A percentile compares a stretch with the other conserved stretches of the same genome.
Conservation (phyloP, 768 basidiomycete genomes). For the Ramaria sp. region DNA sequence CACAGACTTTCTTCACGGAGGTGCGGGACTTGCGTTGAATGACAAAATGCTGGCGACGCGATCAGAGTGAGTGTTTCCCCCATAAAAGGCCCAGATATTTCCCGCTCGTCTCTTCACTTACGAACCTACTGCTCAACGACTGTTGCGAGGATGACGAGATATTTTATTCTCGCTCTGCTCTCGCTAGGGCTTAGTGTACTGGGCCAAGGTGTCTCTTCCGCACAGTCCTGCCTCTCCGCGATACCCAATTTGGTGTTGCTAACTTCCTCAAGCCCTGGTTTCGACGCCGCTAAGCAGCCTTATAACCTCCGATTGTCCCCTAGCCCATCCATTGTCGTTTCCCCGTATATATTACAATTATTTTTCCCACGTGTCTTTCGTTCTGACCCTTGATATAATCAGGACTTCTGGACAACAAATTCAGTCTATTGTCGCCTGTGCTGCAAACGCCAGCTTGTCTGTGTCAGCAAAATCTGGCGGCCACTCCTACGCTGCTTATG, state of each 20-base stretch:
- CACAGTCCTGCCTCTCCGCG: background rate
- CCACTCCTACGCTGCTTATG: slow-evolving; percentile 41
- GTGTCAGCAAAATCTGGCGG: slow-evolving; percentile 11
- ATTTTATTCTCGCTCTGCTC: background rate
- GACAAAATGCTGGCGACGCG: too few species aligned
- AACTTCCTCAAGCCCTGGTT: background rate
- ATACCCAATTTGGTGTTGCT: background rate
- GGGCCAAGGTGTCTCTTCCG: background rate
- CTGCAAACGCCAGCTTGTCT: background rate
- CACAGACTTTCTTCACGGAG: too few species aligned
- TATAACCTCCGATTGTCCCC: background rate
- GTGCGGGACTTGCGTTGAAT: too few species aligned
- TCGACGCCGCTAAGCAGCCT: background rate
- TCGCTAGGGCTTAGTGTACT: background rate
- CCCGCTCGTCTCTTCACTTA: background rate
- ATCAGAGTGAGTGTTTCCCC: too few species aligned
- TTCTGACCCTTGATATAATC: too few species aligned
- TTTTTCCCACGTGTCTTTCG: too few species aligned
- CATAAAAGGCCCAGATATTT: background rate
- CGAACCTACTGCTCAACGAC: background rate
- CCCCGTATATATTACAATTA: background rate
- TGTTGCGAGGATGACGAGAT: background rate
- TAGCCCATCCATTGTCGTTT: background rate
- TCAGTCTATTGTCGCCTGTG: slow-evolving; percentile 3
- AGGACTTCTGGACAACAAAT: background rate